Base-by-base conservation (phyloP, 352 stramenopile genomes). In the Salisapilia sapeloensis region DNA sequence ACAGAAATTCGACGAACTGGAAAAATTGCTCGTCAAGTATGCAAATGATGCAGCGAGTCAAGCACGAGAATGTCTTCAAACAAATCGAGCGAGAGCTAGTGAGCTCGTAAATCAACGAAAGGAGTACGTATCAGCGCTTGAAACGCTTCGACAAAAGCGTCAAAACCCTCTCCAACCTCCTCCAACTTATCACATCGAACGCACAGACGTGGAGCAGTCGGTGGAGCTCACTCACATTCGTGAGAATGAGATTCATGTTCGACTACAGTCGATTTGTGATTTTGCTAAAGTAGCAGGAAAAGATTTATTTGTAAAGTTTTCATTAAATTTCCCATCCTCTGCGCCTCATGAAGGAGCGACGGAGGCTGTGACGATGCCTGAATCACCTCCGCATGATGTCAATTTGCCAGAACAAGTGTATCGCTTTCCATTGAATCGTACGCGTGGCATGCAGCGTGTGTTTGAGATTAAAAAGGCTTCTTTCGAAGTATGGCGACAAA, bases 391-490 rank as follows among this genome's bases (percentile, higher is more conserved):
- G 24, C 66, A 55, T 45, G 40, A 16, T 31, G 8, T 35, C 25
- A 2, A 51, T 40, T 1, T 35, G 49, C 2, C 33, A 50, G 6
- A 29, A 57, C 7, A 28, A 17, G 16, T 18, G 9, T 78, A 65
- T 23, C 34, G 38, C 12, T 74, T 79, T 17, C 63, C 57, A 34
- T 37, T 87, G 2, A 43, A 72, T 31, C 56, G 72, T 17, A 65
- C 54, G 10, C 56, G 69, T 24, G 72, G 72, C 9, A 79, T 63
- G 0, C 58, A 77, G 24, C 67, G 70, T 2, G 44, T 87, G n/a
- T 78, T 79, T 45, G 69, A 82, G 46, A 76, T 87, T 13, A 80
- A 81, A 37, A 87, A 85, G 29, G 63, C 61, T 0, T 22, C 60
- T 29, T 81, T 87, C 29, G 72, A 87, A 49, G 63, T 87, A 28